These are phyloP conservation scores for Xerocomus nothofagi DNA, from an alignment of 1,284 basidiomycete species.

Conservation along the genomic window DNA sequence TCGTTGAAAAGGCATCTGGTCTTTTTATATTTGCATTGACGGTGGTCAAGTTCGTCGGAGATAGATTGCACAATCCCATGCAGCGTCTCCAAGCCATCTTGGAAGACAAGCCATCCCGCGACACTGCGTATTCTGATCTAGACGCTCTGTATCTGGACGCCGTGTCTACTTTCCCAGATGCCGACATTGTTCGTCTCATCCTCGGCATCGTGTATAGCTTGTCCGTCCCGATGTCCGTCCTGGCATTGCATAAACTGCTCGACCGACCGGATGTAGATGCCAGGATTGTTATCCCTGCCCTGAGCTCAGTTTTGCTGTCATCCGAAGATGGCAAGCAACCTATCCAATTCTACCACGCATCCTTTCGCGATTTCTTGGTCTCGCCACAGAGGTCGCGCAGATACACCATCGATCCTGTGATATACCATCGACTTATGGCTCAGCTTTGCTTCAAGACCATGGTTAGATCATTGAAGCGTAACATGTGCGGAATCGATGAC, in stretches of 20 bases:
- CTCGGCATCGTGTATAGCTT: conserved; percentile 15
- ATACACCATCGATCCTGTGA: conserved; percentile 8
- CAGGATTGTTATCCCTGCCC: conserved; percentile 13
- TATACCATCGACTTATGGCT: conserved; percentile 20
- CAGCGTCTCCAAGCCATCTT: conserved; percentile 16
- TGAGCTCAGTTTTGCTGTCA: conserved; percentile 13
- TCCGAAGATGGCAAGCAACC: conserved; percentile 13
- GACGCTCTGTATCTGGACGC: conserved; percentile 18
- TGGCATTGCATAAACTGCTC: conserved; percentile 10
- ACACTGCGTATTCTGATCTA: conserved; percentile 12
- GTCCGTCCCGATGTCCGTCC: conserved; percentile 11
- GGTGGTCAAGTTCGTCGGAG: conserved; percentile 24
- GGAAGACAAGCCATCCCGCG: conserved; percentile 5
- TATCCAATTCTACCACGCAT: conserved; percentile 26
- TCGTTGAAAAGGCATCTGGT: conserved; percentile 19
- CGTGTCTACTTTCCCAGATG: conserved; percentile 8
- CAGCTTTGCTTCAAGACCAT: conserved; percentile 18
- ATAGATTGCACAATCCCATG: conserved; percentile 10
- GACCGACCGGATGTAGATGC: conserved; percentile 15
- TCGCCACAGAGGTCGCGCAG: conserved; percentile 9
- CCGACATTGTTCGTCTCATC: conserved; percentile 13
- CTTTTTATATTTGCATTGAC: conserved; percentile 30
- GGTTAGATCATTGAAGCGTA: conserved; percentile 13
- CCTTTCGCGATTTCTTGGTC: conserved; percentile 24
- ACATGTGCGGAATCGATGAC: conserved; percentile 20